Conservation (phyloP, 768 basidiomycete species). For the Hericium alpestre region DNA sequence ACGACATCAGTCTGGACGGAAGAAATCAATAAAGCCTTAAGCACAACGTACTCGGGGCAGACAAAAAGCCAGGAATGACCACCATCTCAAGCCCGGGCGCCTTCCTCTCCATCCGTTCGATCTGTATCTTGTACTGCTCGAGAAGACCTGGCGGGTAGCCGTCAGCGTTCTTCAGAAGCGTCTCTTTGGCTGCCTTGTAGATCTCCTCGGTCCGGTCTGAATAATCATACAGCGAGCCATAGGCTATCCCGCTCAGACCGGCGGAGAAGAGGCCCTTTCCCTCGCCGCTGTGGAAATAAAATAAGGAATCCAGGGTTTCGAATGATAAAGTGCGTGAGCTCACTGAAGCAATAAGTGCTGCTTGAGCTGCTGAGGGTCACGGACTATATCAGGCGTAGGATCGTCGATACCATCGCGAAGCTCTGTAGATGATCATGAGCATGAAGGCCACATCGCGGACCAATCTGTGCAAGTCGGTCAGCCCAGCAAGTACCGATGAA, state of each 20-base stretch:
- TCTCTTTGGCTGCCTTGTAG: constrained; percentile 4
- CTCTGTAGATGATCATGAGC: not conserved
- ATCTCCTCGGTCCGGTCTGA: not conserved
- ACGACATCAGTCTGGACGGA: constrained; percentile 4
- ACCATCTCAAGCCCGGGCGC: constrained; percentile 4
- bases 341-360: constrained; percentile 9
- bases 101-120: constrained; percentile 2
- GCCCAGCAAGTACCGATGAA: constrained; percentile 18
- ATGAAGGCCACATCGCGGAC: not conserved
- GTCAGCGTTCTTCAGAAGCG: constrained; percentile 1
- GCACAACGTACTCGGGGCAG: not conserved
- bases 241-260: not conserved
- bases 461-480: constrained; percentile 4
- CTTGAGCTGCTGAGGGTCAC: not conserved
- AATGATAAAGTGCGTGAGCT: not conserved
- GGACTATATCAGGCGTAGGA: constrained; percentile 4
- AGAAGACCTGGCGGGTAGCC: constrained; percentile 2
- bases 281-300: constrained; percentile 7
- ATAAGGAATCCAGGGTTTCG: not conserved
- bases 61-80: not conserved
- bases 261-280: not conserved
- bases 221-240: constrained; percentile 1
- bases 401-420: constrained; percentile 6
- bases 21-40: not conserved
- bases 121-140: constrained; percentile 9